A percentile compares a stretch with the other conserved stretches of the same genome.
phyloP scores from a whole-genome alignment of 2,329 filamentous ascomycete genomes.

The Westerdykella sp. region DNA sequence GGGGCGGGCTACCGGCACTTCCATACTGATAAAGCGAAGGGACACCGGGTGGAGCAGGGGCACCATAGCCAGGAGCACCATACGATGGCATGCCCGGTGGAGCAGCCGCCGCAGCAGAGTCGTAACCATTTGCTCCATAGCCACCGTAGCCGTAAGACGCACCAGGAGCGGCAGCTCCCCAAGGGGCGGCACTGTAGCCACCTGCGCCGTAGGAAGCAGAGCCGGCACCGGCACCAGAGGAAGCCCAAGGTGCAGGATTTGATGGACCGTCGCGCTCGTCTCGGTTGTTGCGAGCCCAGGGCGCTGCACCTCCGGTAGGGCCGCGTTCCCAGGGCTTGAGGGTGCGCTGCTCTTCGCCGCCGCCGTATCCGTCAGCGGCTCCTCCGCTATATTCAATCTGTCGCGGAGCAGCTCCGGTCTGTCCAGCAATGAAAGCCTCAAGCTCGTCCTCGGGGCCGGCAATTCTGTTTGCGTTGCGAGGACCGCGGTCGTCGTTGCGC shows the following conservation, averaged over 20 bases:
- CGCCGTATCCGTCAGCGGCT: slow-evolving; percentile 39
- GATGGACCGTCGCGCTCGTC: slow-evolving; percentile 44
- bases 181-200: slow-evolving; percentile 35
- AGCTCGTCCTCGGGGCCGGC: slow-evolving; percentile 85
- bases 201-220: slow-evolving; percentile 17
- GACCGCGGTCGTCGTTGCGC: slow-evolving; percentile 65
- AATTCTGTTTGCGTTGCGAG: slow-evolving; percentile 56
- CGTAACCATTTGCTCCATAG: slow-evolving; percentile 24
- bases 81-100: slow-evolving; percentile 37
- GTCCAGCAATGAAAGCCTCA: slow-evolving; percentile 98
- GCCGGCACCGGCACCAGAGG: slow-evolving; percentile 26
- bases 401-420: slow-evolving; percentile 69
- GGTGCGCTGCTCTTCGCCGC: slow-evolving; percentile 46
- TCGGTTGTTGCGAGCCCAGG: slow-evolving; percentile 55
- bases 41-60: slow-evolving; percentile 46
- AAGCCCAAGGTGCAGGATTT: slow-evolving; percentile 41
- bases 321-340: slow-evolving; percentile 84
- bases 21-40: slow-evolving; percentile 62
- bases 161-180: slow-evolving; percentile 39
- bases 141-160: slow-evolving; percentile 43
- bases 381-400: slow-evolving; percentile 56
- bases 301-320: slow-evolving; percentile 69
- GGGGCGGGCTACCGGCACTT: slow-evolving; percentile 49
- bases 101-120: slow-evolving; percentile 14
- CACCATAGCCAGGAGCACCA: slow-evolving; percentile 39